These are phyloP conservation scores for Cyclanthera cordifolia DNA, from an alignment of 306 rosid species.

Conservation along the genomic window DNA sequence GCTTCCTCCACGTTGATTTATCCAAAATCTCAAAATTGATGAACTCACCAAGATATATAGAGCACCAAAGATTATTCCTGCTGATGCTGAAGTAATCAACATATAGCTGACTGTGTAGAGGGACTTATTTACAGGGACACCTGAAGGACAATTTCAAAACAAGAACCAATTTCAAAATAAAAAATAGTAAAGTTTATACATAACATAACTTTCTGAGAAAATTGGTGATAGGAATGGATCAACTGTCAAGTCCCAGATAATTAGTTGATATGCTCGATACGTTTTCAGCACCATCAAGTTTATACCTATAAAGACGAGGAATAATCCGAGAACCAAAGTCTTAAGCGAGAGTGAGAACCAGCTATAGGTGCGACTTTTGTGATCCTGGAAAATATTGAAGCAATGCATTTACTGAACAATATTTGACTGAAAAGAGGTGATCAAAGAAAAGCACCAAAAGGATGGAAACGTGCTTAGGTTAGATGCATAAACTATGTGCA, in stretches of 20 bases:
- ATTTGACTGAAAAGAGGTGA: not conserved
- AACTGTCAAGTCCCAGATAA: not conserved
- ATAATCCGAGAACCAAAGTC: conserved; percentile 40
- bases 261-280: not conserved
- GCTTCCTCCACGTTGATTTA: not conserved
- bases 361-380: conserved; percentile 45
- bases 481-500: not conserved
- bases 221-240: not conserved
- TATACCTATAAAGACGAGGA: conserved; percentile 39
- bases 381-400: conserved; percentile 45
- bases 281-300: not conserved
- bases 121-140: conserved; percentile 69
- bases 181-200: not conserved
- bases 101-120: conserved; percentile 74
- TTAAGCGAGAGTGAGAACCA: conserved; percentile 50
- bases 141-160: conserved; percentile 31
- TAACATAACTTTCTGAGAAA: not conserved
- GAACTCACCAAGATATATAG: conserved; percentile 67
- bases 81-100: conserved; percentile 63
- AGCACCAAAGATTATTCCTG: conserved; percentile 62
- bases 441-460: conserved; percentile 5
- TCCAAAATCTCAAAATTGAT: conserved; percentile 2
- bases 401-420: conserved; percentile 11
- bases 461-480: not conserved
- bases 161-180: not conserved